Evolutionary conservation across 768 basidiomycete species (phyloP).

Genomic region (Ramaria rubella): DNA sequence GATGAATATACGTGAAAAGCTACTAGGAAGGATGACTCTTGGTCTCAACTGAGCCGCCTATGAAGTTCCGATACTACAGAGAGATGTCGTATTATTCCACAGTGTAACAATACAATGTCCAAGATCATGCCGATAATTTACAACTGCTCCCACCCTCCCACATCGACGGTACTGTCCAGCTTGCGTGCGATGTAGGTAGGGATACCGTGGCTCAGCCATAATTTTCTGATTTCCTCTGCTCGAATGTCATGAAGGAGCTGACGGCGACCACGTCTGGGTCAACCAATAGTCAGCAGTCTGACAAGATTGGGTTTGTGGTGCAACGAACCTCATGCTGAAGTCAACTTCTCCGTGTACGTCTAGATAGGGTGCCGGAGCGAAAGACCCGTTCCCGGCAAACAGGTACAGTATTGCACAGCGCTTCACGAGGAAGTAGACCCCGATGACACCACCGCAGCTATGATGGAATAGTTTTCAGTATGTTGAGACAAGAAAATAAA

Average conservation of each 20-base stretch:
- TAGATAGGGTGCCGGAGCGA: constrained; percentile 82
- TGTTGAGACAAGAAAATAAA: not conserved
- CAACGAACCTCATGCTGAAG: constrained; percentile 73
- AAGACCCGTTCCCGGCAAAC: constrained; percentile 85
- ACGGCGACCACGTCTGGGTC: constrained; percentile 69
- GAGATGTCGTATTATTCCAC: not conserved
- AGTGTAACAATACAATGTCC: not conserved
- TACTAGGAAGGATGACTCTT: constrained; percentile 41
- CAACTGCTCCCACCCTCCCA: constrained; percentile 90
- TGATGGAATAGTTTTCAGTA: not conserved
- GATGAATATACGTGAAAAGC: constrained; percentile 40
- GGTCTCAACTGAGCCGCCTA: constrained; percentile 24
- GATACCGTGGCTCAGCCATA: constrained; percentile 86
- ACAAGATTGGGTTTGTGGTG: not conserved
- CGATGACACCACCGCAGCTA: constrained; percentile 87
- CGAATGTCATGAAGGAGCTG: constrained; percentile 81
- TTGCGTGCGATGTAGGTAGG: constrained; percentile 87
- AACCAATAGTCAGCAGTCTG: constrained; percentile 1
- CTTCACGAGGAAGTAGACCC: constrained; percentile 87
- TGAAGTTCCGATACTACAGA: not conserved
- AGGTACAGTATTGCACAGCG: constrained; percentile 86
- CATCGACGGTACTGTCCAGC: constrained; percentile 79
- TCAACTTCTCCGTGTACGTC: constrained; percentile 94
- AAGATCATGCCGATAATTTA: constrained; percentile 26
- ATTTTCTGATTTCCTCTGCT: constrained; percentile 87